Conservation (phyloP, 176 grass and related monocot genomes). For the Carex myosuroides region DNA sequence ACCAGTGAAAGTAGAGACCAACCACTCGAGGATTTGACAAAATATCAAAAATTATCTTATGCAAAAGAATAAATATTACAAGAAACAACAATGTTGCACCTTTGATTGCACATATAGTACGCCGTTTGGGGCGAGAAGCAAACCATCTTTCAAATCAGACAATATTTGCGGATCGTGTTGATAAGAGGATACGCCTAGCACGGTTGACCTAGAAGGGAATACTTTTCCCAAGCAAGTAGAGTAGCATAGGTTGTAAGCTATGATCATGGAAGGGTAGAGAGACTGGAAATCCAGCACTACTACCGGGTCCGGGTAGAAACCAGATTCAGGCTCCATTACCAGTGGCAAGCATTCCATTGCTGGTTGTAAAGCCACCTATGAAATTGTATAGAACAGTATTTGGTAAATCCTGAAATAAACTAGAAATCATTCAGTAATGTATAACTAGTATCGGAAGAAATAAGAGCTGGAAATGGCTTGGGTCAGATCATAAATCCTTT, state of each 20-base stretch:
- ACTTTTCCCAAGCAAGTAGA: constrained; percentile 95
- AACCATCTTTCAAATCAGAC: constrained; percentile 50
- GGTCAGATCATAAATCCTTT: neutral
- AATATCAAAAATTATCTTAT: neutral
- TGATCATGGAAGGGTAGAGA: constrained; percentile 99
- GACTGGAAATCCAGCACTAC: constrained; percentile 96
- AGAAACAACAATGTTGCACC: constrained; percentile 41
- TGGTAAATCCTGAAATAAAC: neutral
- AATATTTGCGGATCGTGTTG: constrained; percentile 47
- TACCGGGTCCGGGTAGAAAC: constrained; percentile 90
- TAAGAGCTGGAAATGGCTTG: neutral
- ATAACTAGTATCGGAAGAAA: neutral
- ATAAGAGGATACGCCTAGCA: constrained; percentile 88
- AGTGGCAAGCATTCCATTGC: constrained; percentile 97
- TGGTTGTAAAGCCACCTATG: constrained; percentile 91
- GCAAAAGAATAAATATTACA: neutral
- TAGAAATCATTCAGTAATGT: neutral
- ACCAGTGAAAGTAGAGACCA: constrained; percentile 1
- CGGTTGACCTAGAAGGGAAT: constrained; percentile 69
- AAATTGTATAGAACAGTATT: constrained; percentile 22
- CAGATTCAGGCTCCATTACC: constrained; percentile 98
- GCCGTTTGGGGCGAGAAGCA: constrained; percentile 77
- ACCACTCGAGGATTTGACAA: constrained; percentile 10
- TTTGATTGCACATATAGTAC: constrained; percentile 75
- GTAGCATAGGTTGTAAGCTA: constrained; percentile 96